Percentiles rank a stretch among this genome's conserved stretches.
phyloP scores from a whole-genome alignment of 345 rosid genomes.

The Pugionium cornutum region DNA sequence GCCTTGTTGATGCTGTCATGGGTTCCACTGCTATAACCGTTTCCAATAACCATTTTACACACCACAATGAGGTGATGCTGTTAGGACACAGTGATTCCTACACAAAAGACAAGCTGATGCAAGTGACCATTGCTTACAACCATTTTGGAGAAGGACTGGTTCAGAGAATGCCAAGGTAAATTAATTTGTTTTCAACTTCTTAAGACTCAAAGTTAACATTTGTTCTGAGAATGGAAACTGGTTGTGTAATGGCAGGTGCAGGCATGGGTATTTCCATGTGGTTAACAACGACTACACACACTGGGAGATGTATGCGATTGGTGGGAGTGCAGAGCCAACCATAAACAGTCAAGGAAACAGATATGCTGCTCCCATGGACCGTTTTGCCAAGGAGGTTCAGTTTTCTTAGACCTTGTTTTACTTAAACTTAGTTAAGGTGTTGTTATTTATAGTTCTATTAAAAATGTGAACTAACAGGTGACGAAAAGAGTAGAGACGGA shows the following conservation, averaged over 20 bases:
- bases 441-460: not conserved
- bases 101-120: conserved; percentile 83
- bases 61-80: conserved; percentile 97
- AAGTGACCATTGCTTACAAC: conserved; percentile 93
- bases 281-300: conserved; percentile 46
- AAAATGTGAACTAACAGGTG: conserved; percentile 51
- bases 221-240: conserved; percentile 6
- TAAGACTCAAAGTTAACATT: not conserved
- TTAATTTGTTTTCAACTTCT: not conserved
- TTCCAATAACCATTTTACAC: conserved; percentile 82
- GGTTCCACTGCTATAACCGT: conserved; percentile 91
- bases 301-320: conserved; percentile 96
- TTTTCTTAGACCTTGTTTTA: not conserved
- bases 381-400: conserved; percentile 82
- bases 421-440: not conserved
- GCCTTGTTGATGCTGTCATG: conserved; percentile 94
- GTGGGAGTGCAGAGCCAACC: conserved; percentile 92
- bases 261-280: conserved; percentile 95
- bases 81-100: conserved; percentile 90
- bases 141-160: conserved; percentile 42
- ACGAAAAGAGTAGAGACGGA: conserved; percentile 85
- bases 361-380: conserved; percentile 73
- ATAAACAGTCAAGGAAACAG: conserved; percentile 96
- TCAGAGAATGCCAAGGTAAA: conserved; percentile 95
- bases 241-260: conserved; percentile 55